Conservation (phyloP, 2,329 filamentous ascomycete species). For the Chrysoporthe cubensis region DNA sequence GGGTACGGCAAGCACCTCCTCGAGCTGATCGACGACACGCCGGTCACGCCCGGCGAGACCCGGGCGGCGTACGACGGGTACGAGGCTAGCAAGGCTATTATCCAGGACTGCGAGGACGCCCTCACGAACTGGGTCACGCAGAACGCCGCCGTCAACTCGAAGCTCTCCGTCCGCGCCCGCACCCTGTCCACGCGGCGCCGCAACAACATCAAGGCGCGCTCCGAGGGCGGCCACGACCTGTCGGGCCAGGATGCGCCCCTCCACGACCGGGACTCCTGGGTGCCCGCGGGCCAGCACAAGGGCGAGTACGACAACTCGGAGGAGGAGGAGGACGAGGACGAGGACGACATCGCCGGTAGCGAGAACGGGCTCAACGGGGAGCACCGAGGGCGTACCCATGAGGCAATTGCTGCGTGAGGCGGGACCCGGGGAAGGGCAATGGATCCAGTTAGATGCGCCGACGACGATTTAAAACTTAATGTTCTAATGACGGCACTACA, state of each 20-base stretch:
- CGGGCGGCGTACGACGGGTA: conserved; percentile 96
- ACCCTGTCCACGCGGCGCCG: conserved; percentile 85
- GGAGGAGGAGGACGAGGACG: conserved; percentile 67
- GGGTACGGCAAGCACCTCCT: conserved; percentile 98
- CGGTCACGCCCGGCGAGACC: conserved; percentile 96
- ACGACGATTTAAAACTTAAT: conserved; percentile 24
- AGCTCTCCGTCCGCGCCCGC: conserved; percentile 84
- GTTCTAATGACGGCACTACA: conserved; percentile 26
- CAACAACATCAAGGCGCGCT: conserved; percentile 68
- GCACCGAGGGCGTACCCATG: conserved; percentile 58
- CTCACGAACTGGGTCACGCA: conserved; percentile 96
- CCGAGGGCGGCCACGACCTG: conserved; percentile 81
- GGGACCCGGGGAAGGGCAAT: not conserved
- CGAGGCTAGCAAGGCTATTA: conserved; percentile 97
- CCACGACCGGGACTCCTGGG: conserved; percentile 83
- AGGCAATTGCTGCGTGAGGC: conserved; percentile 51
- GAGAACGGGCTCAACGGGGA: conserved; percentile 60
- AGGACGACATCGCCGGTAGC: conserved; percentile 43
- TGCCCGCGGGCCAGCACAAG: conserved; percentile 70
- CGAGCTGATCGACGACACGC: conserved; percentile 93
- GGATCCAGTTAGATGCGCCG: not conserved
- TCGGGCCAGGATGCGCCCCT: conserved; percentile 80
- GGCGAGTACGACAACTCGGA: conserved; percentile 62
- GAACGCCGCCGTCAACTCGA: conserved; percentile 85
- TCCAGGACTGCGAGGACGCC: conserved; percentile 97